Evolutionary conservation across 306 rosid genomes (phyloP).

Genomic region (Nissolia schottii): DNA sequence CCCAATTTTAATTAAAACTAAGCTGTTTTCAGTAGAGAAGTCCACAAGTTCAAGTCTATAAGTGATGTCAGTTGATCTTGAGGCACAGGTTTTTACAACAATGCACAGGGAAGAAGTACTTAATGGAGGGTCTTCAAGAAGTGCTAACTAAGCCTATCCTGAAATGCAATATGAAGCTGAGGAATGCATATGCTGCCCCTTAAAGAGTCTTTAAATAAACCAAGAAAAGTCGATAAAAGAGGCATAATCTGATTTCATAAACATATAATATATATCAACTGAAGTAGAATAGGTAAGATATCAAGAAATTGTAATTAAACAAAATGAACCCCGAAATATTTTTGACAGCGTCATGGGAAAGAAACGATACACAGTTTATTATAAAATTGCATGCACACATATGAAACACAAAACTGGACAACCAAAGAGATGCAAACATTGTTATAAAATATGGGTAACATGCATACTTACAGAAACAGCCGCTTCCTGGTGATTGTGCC

Average conservation of each 20-base stretch:
- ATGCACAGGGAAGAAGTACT: not conserved
- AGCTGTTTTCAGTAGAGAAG: not conserved
- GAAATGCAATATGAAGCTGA: not conserved
- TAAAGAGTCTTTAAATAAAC: not conserved
- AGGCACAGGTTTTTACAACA: not conserved
- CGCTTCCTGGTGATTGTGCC: slow-evolving; percentile 34
- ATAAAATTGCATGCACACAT: not conserved
- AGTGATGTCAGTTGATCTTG: not conserved
- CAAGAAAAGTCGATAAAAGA: not conserved
- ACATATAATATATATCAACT: not conserved
- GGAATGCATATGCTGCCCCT: not conserved
- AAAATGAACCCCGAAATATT: not conserved
- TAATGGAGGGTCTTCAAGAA: not conserved
- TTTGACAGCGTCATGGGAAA: not conserved
- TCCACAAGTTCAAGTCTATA: not conserved
- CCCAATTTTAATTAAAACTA: not conserved
- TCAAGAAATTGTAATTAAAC: not conserved
- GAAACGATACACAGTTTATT: not conserved
- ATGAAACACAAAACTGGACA: not conserved
- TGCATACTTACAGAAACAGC: slow-evolving; percentile 46
- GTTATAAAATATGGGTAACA: slow-evolving; percentile 15
- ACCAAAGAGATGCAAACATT: not conserved
- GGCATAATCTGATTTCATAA: not conserved
- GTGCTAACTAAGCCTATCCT: not conserved
- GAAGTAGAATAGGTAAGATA: not conserved